These are phyloP conservation scores for Capsicum baccatum DNA, from an alignment of 257 asterid species.

Conservation along the genomic window DNA sequence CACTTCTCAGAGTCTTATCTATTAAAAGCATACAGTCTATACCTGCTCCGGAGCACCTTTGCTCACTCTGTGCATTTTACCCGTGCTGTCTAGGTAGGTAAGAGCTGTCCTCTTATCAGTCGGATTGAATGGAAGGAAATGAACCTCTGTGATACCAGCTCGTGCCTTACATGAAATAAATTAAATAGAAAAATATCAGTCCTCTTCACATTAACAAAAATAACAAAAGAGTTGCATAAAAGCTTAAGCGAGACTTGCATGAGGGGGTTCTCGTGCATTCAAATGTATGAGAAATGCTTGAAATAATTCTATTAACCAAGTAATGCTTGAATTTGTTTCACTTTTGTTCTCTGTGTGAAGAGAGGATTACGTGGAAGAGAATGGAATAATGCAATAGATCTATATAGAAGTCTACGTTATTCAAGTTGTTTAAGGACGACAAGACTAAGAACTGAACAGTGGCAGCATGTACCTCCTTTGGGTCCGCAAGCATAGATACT, in stretches of 20 bases:
- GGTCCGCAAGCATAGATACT: constrained; percentile 68
- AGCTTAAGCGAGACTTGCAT: not conserved
- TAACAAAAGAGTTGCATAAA: not conserved
- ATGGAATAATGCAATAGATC: not conserved
- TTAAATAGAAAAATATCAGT: not conserved
- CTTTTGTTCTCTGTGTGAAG: not conserved
- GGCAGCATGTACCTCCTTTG: constrained; percentile 58
- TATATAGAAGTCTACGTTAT: not conserved
- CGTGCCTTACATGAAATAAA: constrained; percentile 47
- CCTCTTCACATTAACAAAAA: not conserved
- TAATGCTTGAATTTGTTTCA: not conserved
- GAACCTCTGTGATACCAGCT: constrained; percentile 71
- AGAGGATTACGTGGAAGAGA: not conserved
- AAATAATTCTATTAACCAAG: not conserved
- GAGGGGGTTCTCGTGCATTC: not conserved
- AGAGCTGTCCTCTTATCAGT: constrained; percentile 75
- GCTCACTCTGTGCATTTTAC: constrained; percentile 77
- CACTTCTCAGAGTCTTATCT: not conserved
- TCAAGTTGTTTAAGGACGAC: not conserved
- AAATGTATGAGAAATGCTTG: not conserved
- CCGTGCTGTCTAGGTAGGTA: constrained; percentile 55
- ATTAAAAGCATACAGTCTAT: not conserved
- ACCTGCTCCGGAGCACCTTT: constrained; percentile 89
- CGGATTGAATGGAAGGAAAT: constrained; percentile 80
- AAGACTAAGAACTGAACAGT: not conserved